These are phyloP conservation scores for Acer yangbiense DNA, from an alignment of 345 rosid genomes.

Conservation along the genomic window DNA sequence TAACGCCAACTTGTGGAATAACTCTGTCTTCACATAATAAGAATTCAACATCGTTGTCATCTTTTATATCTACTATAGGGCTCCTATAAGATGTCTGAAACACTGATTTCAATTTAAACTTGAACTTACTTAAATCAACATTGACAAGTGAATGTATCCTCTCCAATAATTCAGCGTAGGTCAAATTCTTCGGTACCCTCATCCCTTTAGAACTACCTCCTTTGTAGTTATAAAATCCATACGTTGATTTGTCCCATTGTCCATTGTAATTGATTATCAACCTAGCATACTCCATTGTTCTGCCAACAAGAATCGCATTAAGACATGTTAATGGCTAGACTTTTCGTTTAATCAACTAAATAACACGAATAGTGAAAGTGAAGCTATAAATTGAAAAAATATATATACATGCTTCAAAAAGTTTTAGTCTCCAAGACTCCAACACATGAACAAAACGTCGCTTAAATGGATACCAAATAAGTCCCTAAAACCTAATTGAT, in stretches of 20 bases:
- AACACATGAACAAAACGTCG: no score
- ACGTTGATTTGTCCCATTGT: not conserved
- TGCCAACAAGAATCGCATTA: not conserved
- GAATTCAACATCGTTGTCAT: not conserved
- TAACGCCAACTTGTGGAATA: conserved; percentile 5
- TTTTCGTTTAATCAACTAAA: not conserved
- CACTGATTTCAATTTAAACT: not conserved
- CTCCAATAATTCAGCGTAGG: not conserved
- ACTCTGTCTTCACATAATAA: conserved; percentile 1
- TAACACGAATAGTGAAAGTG: not conserved
- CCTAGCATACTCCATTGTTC: conserved; percentile 4
- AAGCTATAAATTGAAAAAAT: no score
- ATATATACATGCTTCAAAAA: no score
- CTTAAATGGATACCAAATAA: no score
- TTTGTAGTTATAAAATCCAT: conserved; percentile 1
- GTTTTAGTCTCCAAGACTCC: no score
- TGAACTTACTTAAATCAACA: not conserved
- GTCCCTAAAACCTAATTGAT: no score
- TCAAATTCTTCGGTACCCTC: not conserved
- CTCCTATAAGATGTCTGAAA: conserved; percentile 4
- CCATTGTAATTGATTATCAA: conserved; percentile 1
- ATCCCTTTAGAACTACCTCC: not conserved
- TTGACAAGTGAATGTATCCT: not conserved
- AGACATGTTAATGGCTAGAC: not conserved
- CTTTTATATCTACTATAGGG: not conserved